These are phyloP conservation scores for Fragilaria radians DNA, from an alignment of 108 stramenopile species.

Conservation along the genomic window DNA sequence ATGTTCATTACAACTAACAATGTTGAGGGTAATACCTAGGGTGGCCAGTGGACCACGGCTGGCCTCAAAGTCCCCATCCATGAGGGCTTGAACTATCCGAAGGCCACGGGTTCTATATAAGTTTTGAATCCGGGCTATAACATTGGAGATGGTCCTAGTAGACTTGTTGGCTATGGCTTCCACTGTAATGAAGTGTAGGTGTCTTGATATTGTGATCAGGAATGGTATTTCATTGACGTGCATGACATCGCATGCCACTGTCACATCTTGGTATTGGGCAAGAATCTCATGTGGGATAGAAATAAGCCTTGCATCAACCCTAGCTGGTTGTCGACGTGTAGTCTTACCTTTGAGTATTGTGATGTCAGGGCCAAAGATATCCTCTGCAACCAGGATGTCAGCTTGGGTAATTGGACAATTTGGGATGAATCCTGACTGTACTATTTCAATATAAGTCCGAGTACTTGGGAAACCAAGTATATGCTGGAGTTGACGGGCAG, in stretches of 20 bases:
- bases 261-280: constrained; percentile 14
- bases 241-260: constrained; percentile 26
- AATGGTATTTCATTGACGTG: constrained; percentile 25
- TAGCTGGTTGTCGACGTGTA: constrained; percentile 7
- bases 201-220: constrained; percentile 18
- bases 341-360: constrained; percentile 11
- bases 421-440: constrained; percentile 16
- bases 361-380: constrained; percentile 28
- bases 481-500: constrained; percentile 3
- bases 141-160: too few relatives aligned
- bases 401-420: too few relatives aligned
- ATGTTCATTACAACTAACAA: too few relatives aligned
- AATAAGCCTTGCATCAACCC: too few relatives aligned
- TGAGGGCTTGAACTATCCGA: too few relatives aligned
- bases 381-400: constrained; percentile 18
- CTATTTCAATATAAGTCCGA: constrained; percentile 1
- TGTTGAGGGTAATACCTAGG: too few relatives aligned
- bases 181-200: constrained; percentile 24
- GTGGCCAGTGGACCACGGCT: too few relatives aligned
- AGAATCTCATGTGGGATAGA: constrained; percentile 16
- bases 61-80: too few relatives aligned
- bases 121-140: too few relatives aligned
- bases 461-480: constrained; percentile 5
- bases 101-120: too few relatives aligned
- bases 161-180: too few relatives aligned